Evolutionary conservation across 1,139 yeast genomes (phyloP), one percentile per base, ranked within the genome.

Genomic region (Candida neerlandica): DNA sequence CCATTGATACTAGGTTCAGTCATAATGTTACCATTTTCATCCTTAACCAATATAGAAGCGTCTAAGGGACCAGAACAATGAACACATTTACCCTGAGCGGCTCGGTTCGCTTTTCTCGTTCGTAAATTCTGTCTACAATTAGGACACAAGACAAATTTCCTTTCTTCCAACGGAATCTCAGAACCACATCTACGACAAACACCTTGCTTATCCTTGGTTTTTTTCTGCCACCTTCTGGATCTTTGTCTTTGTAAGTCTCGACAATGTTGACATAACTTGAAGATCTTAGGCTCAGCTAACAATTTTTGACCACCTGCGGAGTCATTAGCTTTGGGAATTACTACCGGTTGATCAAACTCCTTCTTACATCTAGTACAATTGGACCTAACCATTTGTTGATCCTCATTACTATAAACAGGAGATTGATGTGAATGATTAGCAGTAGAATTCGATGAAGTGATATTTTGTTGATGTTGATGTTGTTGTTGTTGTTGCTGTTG

Each of bases 11-110:
- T 47, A 21, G 37, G 44, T 14, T 53, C 49, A 29, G 43, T 52
- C 38, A 47, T 26, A 11, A 44, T 18, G 26, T 47, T 45, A 3
- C 51, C 53, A 21, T 49, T 43, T 35, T 48, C 51, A 37, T 50
- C 49, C 19, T 61, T 62, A 11, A 66, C 62, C 38, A 72, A 66
- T 32, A 75, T 73, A 39, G 74, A 68, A 9, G 73, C 65, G 51
- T 81, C 82, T 44, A 82, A 71, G 2, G 85, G 84, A 0, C 87
- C 87, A 2, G 84, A 73, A 56, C 89, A 84, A 59, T 84, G 89
- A 7, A 84, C 86, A 66, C 89, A 84, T 57, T 77, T 77, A 0
- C 89, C 89, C 56, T 77, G 79, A 11, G 83, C 82, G 6, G 82
- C 85, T 38, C 89, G 67, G 52, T 72, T 75, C 0, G 83, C 82